Base-by-base conservation (phyloP, 306 rosid genomes). In the Coriaria nepalensis region DNA sequence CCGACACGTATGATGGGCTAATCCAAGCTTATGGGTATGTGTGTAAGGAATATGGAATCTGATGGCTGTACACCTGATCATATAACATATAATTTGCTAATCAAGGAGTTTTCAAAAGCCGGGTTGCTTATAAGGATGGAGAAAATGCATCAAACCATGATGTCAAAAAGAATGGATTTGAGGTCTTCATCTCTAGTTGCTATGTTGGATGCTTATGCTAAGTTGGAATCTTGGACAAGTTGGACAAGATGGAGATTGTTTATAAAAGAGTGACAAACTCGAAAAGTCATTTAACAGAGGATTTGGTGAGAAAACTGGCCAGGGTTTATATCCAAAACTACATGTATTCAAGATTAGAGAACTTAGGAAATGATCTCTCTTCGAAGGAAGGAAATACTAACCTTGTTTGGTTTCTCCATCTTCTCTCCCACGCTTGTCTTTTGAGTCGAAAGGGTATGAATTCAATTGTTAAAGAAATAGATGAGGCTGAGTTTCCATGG, bases 121-220 rank as follows among this genome's bases (percentile, higher is more conserved):
- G 84, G 86, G 37, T 54, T 78, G 61, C 78, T 84, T 51, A 77
- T 59, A 33, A 70, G 71, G 60, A 73, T 75, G 76, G 82, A 75
- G 68, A 72, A 71, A 61, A 9, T 73, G 2, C 66, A 68, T 63
- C 82, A 71, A 50, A 59, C 76, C 43, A 71, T 78, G 83, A 32
- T 59, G 59, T 80, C 87, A 2, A 78, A 73, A 54, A 47, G 73
- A 69, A 78, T 73, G 84, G 45, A n/a, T 20, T 56, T 84, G 51
- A 79, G 75, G 42, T 59, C 82, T 47, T 65, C 81, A 43, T 80
- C 81, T 15, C 61, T 75, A 52, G 62, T 78, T 62, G 79, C 77
- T 6, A 78, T 84, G 86, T 71, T 80, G 5, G 81, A 80, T 66
- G 77, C 75, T 70, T 84, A 84, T 57, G 68, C 76, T 12, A 78